Conservation (phyloP, 2,329 filamentous ascomycete species). For the Talaromyces funiculosus region DNA sequence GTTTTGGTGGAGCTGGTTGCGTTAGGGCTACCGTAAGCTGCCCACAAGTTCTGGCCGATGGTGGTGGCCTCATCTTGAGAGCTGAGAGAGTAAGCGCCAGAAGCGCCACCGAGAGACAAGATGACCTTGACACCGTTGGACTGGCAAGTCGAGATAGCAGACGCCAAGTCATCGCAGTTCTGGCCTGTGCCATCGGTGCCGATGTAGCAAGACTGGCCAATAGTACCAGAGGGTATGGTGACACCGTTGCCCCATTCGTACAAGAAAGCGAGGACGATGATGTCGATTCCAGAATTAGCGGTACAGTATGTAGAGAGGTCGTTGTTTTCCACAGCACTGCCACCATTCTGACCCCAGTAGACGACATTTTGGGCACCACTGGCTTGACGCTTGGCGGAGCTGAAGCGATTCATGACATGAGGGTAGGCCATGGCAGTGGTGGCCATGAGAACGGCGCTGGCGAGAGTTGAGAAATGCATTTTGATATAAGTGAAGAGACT, state of each 20-base stretch:
- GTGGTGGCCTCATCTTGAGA: slow-evolving; percentile 34
- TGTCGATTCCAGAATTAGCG: slow-evolving; percentile 35
- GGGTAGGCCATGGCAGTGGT: slow-evolving; percentile 9
- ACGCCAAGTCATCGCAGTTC: slow-evolving; percentile 35
- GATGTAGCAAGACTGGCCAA: slow-evolving; percentile 38
- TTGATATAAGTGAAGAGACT: background rate
- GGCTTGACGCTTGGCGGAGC: background rate
- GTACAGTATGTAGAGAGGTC: slow-evolving; percentile 31
- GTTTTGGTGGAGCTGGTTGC: slow-evolving; percentile 25
- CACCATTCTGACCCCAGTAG: slow-evolving; percentile 13
- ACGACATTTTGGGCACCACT: slow-evolving; percentile 10
- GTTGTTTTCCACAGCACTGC: slow-evolving; percentile 7
- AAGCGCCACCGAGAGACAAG: slow-evolving; percentile 42
- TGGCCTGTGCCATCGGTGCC: background rate
- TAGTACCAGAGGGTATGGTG: slow-evolving; percentile 36
- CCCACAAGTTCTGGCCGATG: slow-evolving; percentile 41
- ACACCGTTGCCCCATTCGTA: slow-evolving; percentile 33
- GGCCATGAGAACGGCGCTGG: slow-evolving; percentile 8
- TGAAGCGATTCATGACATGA: slow-evolving; percentile 4
- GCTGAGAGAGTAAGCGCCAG: slow-evolving; percentile 31
- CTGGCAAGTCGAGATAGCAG: slow-evolving; percentile 42
- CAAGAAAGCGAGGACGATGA: slow-evolving; percentile 42
- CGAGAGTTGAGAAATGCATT: slow-evolving; percentile 13
- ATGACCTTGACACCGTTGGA: slow-evolving; percentile 41
- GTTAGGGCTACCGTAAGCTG: slow-evolving; percentile 38